Evolutionary conservation across 1,139 yeast species (phyloP).

Genomic region (Kluyveromyces sp.): DNA sequence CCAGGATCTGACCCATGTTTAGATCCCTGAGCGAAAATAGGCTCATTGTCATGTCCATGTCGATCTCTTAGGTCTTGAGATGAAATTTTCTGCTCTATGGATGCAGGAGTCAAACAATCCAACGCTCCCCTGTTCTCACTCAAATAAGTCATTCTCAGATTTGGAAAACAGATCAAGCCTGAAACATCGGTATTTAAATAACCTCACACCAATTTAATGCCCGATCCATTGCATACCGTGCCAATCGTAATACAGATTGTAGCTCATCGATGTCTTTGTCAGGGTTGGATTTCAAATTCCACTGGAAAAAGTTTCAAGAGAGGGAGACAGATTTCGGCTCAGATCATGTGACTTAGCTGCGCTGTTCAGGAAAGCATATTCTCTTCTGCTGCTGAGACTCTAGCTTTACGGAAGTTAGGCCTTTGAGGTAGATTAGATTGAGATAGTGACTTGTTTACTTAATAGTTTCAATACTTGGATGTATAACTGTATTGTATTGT

Average conservation of each 20-base stretch:
- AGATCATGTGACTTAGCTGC: background rate
- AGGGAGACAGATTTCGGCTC: background rate
- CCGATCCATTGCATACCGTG: background rate
- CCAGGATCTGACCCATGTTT: background rate
- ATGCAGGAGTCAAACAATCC: conserved; percentile 1
- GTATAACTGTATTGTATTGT: no score
- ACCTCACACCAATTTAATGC: background rate
- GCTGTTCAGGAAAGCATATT: no score
- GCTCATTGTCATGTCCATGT: background rate
- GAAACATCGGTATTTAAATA: background rate
- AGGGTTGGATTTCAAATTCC: conserved; percentile 16
- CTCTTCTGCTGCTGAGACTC: no score
- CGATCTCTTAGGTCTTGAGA: background rate
- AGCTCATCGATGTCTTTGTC: background rate
- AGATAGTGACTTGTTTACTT: no score
- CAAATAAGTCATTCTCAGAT: background rate
- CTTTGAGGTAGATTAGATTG: no score
- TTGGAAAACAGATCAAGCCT: background rate
- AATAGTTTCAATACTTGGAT: no score
- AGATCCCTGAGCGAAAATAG: background rate
- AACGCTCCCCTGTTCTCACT: background rate
- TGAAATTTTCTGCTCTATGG: background rate
- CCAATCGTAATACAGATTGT: background rate
- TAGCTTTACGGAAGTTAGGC: no score
- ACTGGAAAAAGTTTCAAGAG: conserved; percentile 17